These are phyloP conservation scores for Xeromyces bisporus DNA, from an alignment of 495 filamentous ascomycete genomes.

Conservation along the genomic window DNA sequence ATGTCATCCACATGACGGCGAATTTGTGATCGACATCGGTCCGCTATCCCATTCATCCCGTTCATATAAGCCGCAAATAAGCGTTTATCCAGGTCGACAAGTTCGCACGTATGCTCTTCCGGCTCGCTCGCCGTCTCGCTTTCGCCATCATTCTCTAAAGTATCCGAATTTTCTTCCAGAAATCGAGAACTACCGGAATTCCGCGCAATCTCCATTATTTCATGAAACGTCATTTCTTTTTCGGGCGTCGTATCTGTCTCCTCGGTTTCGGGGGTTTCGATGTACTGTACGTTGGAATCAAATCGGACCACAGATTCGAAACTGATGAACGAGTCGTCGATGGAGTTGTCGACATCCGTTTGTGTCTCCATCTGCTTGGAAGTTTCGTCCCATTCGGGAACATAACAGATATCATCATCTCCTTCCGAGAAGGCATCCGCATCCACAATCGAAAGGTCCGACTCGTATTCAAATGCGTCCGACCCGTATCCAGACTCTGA, in stretches of 20 bases:
- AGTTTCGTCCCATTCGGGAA: slow-evolving; percentile 21
- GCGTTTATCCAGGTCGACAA: slow-evolving; percentile 23
- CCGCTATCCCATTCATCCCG: slow-evolving; percentile 24
- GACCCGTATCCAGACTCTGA: slow-evolving; percentile 30
- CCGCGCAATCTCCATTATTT: slow-evolving; percentile 24
- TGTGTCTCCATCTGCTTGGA: slow-evolving; percentile 16
- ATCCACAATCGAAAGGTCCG: neutral
- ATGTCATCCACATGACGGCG: slow-evolving; percentile 8
- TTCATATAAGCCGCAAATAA: slow-evolving; percentile 31
- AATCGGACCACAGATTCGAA: slow-evolving; percentile 27
- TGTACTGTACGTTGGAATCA: slow-evolving; percentile 20
- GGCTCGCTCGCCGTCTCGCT: slow-evolving; percentile 11
- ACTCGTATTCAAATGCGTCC: slow-evolving; percentile 20
- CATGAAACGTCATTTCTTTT: slow-evolving; percentile 25
- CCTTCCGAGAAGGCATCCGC: slow-evolving; percentile 13
- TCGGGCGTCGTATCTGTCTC: slow-evolving; percentile 12
- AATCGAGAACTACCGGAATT: slow-evolving; percentile 8
- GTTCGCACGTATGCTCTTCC: slow-evolving; percentile 24
- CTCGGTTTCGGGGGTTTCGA: slow-evolving; percentile 14
- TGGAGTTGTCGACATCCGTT: slow-evolving; percentile 18
- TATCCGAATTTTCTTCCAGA: slow-evolving; percentile 1
- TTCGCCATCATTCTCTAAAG: slow-evolving; percentile 5
- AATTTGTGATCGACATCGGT: slow-evolving; percentile 11
- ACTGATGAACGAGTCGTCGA: slow-evolving; percentile 26
- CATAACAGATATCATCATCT: slow-evolving; percentile 18